Evolutionary conservation across 1,284 basidiomycete genomes (phyloP).

Genomic region (Grifola frondosa): DNA sequence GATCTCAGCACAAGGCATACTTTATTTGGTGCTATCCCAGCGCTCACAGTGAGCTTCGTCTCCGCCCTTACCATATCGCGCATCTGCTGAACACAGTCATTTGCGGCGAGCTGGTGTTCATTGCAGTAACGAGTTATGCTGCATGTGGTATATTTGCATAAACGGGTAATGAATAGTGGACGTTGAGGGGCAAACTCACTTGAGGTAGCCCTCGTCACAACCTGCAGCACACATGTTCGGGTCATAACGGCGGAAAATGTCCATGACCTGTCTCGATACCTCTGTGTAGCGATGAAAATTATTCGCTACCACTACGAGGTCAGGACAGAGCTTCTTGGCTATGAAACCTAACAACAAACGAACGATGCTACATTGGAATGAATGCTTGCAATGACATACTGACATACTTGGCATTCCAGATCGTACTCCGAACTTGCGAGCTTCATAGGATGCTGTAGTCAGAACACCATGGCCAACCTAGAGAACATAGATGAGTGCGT

Average conservation of each 20-base stretch:
- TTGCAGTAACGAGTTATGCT: conserved; percentile 80
- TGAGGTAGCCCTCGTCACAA: conserved; percentile 88
- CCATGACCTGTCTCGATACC: conserved; percentile 70
- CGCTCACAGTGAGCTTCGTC: conserved; percentile 88
- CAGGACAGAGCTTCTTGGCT: conserved; percentile 91
- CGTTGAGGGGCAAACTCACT: conserved; percentile 47
- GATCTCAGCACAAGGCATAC: conserved; percentile 34
- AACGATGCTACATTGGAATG: conserved; percentile 4
- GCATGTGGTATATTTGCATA: background rate
- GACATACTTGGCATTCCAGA: conserved; percentile 84
- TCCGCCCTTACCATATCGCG: conserved; percentile 68
- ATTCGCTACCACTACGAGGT: conserved; percentile 75
- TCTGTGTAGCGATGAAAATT: conserved; percentile 70
- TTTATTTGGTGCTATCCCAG: conserved; percentile 90
- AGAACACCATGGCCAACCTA: conserved; percentile 79
- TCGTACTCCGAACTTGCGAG: conserved; percentile 83
- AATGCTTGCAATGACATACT: background rate
- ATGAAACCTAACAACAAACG: conserved; percentile 62
- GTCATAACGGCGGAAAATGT: conserved; percentile 76
- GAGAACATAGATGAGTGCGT: background rate
- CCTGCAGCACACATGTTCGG: conserved; percentile 78
- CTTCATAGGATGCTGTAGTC: conserved; percentile 89
- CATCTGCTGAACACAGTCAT: conserved; percentile 78
- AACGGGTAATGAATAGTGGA: conserved; percentile 5
- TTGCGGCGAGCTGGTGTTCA: conserved; percentile 61